phyloP scores from a whole-genome alignment of 495 filamentous ascomycete genomes.

The Daldinia concentrica region DNA sequence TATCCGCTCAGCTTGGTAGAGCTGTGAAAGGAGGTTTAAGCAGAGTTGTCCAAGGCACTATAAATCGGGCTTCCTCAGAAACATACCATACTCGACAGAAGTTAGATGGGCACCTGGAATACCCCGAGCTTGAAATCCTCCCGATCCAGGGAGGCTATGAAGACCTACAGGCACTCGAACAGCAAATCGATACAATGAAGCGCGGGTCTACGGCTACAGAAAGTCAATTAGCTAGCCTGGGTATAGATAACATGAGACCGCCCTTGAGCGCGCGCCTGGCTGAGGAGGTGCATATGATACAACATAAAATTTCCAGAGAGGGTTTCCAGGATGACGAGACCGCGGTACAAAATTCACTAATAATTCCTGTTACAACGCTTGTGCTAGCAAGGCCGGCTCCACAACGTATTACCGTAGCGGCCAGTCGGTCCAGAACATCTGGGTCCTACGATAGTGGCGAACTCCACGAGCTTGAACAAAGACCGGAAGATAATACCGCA shows the following conservation, averaged over 20 bases:
- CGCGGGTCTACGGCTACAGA: conserved; percentile 28
- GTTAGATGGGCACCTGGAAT: conserved; percentile 41
- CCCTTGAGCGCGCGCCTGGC: conserved; percentile 38
- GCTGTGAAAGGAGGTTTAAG: conserved; percentile 47
- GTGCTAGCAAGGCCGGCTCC: conserved; percentile 6
- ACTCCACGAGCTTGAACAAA: conserved; percentile 37
- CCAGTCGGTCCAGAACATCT: not conserved
- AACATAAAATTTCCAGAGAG: conserved; percentile 12
- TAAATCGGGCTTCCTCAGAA: conserved; percentile 28
- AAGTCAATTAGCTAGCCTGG: conserved; percentile 9
- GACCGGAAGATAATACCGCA: conserved; percentile 27
- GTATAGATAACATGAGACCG: conserved; percentile 21
- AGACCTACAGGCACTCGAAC: conserved; percentile 48
- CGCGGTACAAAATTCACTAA: not conserved
- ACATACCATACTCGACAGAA: conserved; percentile 17
- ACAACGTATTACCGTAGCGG: conserved; percentile 6
- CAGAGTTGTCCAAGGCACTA: conserved; percentile 43
- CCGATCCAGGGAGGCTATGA: conserved; percentile 44
- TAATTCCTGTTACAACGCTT: conserved; percentile 7
- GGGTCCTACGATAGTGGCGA: conserved; percentile 25
- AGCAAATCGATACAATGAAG: conserved; percentile 50
- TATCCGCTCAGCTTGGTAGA: conserved; percentile 47
- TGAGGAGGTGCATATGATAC: conserved; percentile 42
- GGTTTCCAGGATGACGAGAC: conserved; percentile 17
- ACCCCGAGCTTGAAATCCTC: conserved; percentile 50